Base-by-base conservation (phyloP, 2,329 filamentous ascomycete genomes). In the Monilinia polystroma region DNA sequence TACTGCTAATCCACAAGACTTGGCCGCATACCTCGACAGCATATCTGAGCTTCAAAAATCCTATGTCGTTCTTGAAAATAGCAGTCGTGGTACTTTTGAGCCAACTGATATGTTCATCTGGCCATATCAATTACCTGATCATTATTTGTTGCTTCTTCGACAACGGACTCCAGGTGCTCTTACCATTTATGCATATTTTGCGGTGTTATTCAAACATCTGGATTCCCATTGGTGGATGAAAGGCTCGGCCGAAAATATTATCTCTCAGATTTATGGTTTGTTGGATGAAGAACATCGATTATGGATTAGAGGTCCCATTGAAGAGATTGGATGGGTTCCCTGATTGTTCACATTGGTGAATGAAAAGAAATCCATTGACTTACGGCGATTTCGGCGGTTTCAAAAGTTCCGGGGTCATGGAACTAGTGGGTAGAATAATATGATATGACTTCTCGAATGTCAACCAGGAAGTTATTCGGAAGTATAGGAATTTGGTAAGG, bases 91-190 rank as follows among this genome's bases (percentile, higher is more conserved):
- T 41, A 49, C 68, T 45, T 72, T 76, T 16, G 80, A 81, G 59
- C 71, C 77, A 29, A 73, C 75, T 2, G 80, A 81, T 65, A 73
- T 79, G 1, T 80, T 81, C 64, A 71, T 78, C 6, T 81, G 79
- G 79, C 73, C 80, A 57, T 80, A 78, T 70, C 64, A 69, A 35
- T 73, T 79, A 12, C 72, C 76, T 3, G 74, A 78, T 63, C 76
- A 77, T 5, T 77, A 79, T 29, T 67, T 81, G 12, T 73, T 76
- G 20, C 71, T 81, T 29, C 69, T 81, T 16, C 72, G 72, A 38
- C 69, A 70, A 49, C 76, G 75, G 66, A 75, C 75, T 47, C 73
- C 77, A 56, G 74, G 76, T 66, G 73, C 76, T 2, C 67, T 80
- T 6, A 73, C 72, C 52, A 78, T 80, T 18, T 78, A 78, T 66